phyloP scores from a whole-genome alignment of 2,329 filamentous ascomycete species.

The Phyllosticta citriasiana region DNA sequence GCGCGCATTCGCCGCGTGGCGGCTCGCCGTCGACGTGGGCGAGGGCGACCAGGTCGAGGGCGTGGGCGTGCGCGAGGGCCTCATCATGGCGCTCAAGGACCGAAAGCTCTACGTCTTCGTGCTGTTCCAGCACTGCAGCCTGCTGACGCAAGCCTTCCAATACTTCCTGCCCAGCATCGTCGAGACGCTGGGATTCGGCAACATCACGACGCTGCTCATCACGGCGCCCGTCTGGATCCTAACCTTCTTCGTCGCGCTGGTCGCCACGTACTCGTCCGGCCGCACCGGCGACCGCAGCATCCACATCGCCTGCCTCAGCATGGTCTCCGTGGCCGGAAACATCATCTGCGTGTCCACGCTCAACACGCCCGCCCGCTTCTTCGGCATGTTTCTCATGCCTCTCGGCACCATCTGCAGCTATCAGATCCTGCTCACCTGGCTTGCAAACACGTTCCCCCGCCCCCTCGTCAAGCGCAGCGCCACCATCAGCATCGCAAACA shows the following conservation, averaged over 20 bases:
- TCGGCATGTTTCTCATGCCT: slow-evolving; percentile 54
- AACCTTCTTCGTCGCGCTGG: slow-evolving; percentile 44
- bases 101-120: slow-evolving; percentile 45
- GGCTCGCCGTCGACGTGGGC: slow-evolving; percentile 33
- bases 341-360: slow-evolving; percentile 45
- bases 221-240: slow-evolving; percentile 50
- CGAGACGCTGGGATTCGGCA: slow-evolving; percentile 48
- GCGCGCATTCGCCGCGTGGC: slow-evolving; percentile 10
- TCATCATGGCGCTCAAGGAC: slow-evolving; percentile 41
- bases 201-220: slow-evolving; percentile 46
- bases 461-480: slow-evolving; percentile 25
- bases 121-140: slow-evolving; percentile 43
- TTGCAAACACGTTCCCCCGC: slow-evolving; percentile 23
- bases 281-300: slow-evolving; percentile 45
- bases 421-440: slow-evolving; percentile 24
- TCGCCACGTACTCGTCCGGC: slow-evolving; percentile 46
- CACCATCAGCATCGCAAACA: slow-evolving; percentile 22
- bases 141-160: slow-evolving; percentile 48
- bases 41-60: slow-evolving; percentile 33
- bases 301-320: slow-evolving; percentile 46
- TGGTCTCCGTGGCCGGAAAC: slow-evolving; percentile 44
- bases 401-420: slow-evolving; percentile 19
- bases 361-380: slow-evolving; percentile 44
- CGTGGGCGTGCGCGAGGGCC: slow-evolving; percentile 33
- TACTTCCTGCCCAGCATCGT: slow-evolving; percentile 59